Base-by-base conservation (phyloP, 169 alveolate species). In the Perkinsus olseni region DNA sequence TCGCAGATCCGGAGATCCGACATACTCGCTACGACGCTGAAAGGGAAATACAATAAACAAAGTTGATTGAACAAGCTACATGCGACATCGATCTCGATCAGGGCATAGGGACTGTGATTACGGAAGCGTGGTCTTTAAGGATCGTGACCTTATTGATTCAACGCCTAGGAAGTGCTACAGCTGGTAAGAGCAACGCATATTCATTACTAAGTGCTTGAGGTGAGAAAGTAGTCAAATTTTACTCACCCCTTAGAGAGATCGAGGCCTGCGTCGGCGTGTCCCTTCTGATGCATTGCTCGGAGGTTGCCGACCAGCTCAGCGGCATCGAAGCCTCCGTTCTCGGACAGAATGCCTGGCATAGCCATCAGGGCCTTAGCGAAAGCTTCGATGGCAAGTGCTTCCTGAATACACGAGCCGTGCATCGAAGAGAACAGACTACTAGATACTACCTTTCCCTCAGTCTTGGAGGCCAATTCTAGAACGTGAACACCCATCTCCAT, bases 281-380 rank as follows among this genome's bases (percentile, higher is more conserved):
- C 99, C 92, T 97, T 95, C 92, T 96, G 96, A 93, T 99, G 99
- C 91, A 97, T 99, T 10, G 99, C 99, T 91, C 99, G 98, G 91
- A 99, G 97, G 94, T 98, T 98, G 94, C 99, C 97, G 40, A 99
- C 97, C 37, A 99, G 94, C 96, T 99, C 99, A 91, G 99, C 99
- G 91, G 99, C 96, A 93, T 99, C 99, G 95, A 96, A 98, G 17
- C 99, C 99, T 38, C 99, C 99, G 96, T 99, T 99, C 96, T 98
- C 99, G 50, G 99, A 96, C 50, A 99, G 98, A 95, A 98, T 98
- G 40, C 99, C 98, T 28, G 99, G 99, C 38, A 99, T 96, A 93
- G 97, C 97, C 94, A 99, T 96, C 92, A 99, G 96, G 36, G 99
- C 99, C 94, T 97, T 97, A 37, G 99, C 99, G 94, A 95, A 99